Evolutionary conservation across 2,329 filamentous ascomycete species (phyloP).

Genomic region (Arthrobotrys pseudoclavata): DNA sequence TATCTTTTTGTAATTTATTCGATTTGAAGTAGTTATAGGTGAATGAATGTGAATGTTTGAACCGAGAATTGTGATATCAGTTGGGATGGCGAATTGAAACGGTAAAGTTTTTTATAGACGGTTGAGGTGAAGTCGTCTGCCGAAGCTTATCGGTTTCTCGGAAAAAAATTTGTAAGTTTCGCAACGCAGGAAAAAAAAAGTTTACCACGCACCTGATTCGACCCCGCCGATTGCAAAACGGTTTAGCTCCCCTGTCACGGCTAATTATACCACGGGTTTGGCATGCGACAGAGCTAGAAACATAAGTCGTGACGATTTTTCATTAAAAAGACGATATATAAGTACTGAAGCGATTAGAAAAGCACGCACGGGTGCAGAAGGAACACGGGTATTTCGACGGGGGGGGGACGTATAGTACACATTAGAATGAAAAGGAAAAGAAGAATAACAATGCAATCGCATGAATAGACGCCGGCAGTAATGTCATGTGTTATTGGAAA

Average conservation of each 20-base stretch:
- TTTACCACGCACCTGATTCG: background rate
- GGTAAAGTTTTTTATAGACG: no score
- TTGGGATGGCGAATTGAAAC: background rate
- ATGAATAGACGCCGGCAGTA: conserved; percentile 18
- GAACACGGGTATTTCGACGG: conserved; percentile 36
- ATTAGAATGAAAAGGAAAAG: conserved; percentile 3
- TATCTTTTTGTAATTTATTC: background rate
- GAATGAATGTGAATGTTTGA: background rate
- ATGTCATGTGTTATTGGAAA: conserved; percentile 1
- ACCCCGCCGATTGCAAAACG: background rate
- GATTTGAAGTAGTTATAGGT: background rate
- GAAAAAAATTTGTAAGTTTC: conserved; percentile 17
- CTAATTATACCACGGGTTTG: no score
- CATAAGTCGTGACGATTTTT: conserved; percentile 28
- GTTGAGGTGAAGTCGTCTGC: background rate
- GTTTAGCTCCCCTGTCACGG: background rate
- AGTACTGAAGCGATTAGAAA: background rate
- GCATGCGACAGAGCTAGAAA: no score
- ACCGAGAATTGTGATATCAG: no score
- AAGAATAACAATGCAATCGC: background rate
- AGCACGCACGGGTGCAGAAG: background rate
- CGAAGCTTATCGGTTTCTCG: background rate
- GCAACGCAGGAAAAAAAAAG: conserved; percentile 38
- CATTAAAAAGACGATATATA: conserved; percentile 18
- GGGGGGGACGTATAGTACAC: conserved; percentile 22